These are phyloP conservation scores for Phytophthora vignae DNA, from an alignment of 352 stramenopile genomes.

Conservation along the genomic window DNA sequence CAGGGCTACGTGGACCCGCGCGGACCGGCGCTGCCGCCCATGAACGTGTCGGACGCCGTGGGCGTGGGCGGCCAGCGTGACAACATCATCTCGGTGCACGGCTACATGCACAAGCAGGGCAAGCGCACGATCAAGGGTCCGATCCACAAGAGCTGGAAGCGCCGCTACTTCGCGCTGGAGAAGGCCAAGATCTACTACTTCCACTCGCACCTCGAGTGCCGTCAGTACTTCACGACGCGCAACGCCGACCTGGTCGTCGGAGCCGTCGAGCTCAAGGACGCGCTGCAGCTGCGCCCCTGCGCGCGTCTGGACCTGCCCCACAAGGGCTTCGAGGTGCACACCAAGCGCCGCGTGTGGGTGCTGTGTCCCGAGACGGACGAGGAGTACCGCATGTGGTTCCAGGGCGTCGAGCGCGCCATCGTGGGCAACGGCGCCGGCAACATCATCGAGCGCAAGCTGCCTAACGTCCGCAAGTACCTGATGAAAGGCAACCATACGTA, in stretches of 20 bases:
- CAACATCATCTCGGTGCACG: conserved; percentile 91
- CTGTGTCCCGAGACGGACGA: conserved; percentile 87
- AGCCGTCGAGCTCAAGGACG: conserved; percentile 86
- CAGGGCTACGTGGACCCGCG: conserved; percentile 75
- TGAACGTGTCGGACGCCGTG: conserved; percentile 80
- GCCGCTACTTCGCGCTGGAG: conserved; percentile 87
- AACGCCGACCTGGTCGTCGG: conserved; percentile 85
- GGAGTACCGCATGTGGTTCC: conserved; percentile 90
- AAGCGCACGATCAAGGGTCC: conserved; percentile 89
- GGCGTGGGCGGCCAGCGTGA: conserved; percentile 60
- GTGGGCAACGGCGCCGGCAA: conserved; percentile 79
- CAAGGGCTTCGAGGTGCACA: conserved; percentile 86
- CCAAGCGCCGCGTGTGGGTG: conserved; percentile 89
- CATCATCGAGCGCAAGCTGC: conserved; percentile 88
- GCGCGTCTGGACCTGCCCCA: conserved; percentile 82
- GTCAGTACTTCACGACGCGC: conserved; percentile 88
- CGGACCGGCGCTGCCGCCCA: conserved; percentile 63
- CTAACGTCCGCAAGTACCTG: conserved; percentile 89
- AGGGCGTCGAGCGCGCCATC: conserved; percentile 82
- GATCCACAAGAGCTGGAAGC: conserved; percentile 90
- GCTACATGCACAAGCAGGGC: conserved; percentile 92
- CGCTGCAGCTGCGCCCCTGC: conserved; percentile 82
- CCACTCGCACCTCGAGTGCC: conserved; percentile 85
- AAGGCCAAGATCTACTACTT: conserved; percentile 93
- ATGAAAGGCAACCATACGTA: conserved; percentile 90